Evolutionary conservation across 2,329 filamentous ascomycete species (phyloP), one percentile per base, ranked within the genome.

Genomic region (Colletotrichum camelliae): DNA sequence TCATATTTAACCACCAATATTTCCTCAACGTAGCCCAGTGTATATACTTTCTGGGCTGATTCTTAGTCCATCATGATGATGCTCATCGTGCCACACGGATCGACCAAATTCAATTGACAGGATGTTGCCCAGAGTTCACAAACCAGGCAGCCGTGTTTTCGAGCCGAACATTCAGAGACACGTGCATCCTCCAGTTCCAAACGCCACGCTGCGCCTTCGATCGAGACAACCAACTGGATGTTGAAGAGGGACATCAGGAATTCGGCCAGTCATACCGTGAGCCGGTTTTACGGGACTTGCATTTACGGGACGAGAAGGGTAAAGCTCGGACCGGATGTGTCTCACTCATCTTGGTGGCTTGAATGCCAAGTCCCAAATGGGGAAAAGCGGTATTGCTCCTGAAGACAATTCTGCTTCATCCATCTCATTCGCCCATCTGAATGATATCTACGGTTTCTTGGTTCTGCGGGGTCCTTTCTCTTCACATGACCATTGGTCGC

Each of bases 91-190:
- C 0, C 43, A 52, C n/a, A 21, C 43, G 10, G 43, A 52, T 52
- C 10, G 12, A 21, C 43, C 1, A 21, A 13, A 1, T 52, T 24
- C 12, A 21, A 52, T 1, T n/a, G 5, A 21, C 12, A 52, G 4
- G 10, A 52, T 52, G 43, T 52, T 24, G n/a, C n/a, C 43, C 1
- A 52, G 6, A 24, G 1, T 13, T 52, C 4, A 24, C 43, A 52
- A 52, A 21, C 7, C 43, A 52, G 43, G 43, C 43, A 52, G 43
- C 43, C 43, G 10, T 52, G 21, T 52, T 52, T 52, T 52, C 43
- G 1, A 0, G n/a, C 43, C 43, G 43, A 52, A 52, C 12, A 13
- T 1, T 48, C 1, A 12, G 18, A n/a, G 18, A 48, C 2, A 0
- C 43, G 43, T 21, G 43, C 10, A 52, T 52, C 43, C 3, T 52